A percentile compares a stretch with the other conserved stretches of the same genome.
Conservation (phyloP, 2,329 filamentous ascomycete species). For the Bimuria novae-zelandiae region DNA sequence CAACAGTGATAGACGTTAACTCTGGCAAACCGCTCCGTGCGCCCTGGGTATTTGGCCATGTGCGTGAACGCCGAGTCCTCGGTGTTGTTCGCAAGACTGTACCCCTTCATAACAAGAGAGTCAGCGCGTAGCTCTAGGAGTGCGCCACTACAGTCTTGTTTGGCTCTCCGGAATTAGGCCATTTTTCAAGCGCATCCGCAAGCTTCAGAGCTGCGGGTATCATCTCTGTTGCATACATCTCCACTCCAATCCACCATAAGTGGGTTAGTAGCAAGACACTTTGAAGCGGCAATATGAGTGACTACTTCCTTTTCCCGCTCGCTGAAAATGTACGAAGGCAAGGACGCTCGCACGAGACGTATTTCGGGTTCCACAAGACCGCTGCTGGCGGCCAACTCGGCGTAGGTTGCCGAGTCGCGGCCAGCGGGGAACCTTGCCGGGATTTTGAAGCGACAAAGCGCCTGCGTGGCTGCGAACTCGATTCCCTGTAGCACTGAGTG, state of each 20-base stretch:
- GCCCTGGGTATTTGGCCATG: constrained; percentile 6
- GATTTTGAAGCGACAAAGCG: constrained; percentile 13
- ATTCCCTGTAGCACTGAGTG: no score
- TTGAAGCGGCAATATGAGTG: constrained; percentile 11
- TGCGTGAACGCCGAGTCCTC: constrained; percentile 1
- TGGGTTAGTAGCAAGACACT: background rate
- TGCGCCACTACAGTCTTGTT: background rate
- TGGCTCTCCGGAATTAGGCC: constrained; percentile 8
- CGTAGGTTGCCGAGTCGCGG: constrained; percentile 2
- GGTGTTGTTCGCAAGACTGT: constrained; percentile 6
- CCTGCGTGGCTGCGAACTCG: constrained; percentile 8
- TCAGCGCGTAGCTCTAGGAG: background rate
- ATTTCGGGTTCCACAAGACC: constrained; percentile 1
- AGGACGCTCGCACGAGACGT: constrained; percentile 5
- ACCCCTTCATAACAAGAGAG: background rate
- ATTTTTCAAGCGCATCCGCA: constrained; percentile 12
- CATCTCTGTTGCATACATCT: constrained; percentile 3
- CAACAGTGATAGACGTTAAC: no score
- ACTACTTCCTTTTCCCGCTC: constrained; percentile 7
- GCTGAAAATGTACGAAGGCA: constrained; percentile 8
- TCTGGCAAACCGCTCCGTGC: constrained; percentile 1
- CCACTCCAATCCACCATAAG: constrained; percentile 5
- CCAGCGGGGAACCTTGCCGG: constrained; percentile 4
- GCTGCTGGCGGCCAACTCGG: constrained; percentile 1
- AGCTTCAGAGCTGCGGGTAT: constrained; percentile 2